Conservation (phyloP, 1,284 basidiomycete genomes). For the Pulchroboletus neoregius region DNA sequence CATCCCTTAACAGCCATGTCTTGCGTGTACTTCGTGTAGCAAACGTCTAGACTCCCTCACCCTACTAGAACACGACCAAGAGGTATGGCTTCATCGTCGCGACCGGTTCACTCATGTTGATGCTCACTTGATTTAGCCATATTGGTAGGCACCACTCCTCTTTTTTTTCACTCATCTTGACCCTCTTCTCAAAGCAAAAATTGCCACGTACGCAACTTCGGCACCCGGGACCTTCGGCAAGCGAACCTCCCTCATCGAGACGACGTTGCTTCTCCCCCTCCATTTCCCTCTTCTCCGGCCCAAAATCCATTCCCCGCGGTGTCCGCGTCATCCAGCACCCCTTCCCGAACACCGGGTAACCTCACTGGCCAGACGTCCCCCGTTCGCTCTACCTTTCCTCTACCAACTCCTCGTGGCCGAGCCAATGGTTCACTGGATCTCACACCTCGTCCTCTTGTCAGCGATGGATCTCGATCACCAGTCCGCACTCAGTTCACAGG, state of each 20-base stretch:
- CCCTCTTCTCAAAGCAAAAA: constrained; percentile 49
- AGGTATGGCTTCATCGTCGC: constrained; percentile 43
- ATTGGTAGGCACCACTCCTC: constrained; percentile 25
- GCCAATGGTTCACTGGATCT: constrained; percentile 28
- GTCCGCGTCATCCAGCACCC: constrained; percentile 20
- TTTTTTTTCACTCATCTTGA: constrained; percentile 10
- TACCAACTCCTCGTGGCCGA: constrained; percentile 18
- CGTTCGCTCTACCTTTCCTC: constrained; percentile 22
- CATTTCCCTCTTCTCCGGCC: constrained; percentile 21
- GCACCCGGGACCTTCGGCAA: constrained; percentile 67
- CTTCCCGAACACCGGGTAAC: constrained; percentile 7
- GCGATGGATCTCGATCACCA: constrained; percentile 30
- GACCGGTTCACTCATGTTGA: constrained; percentile 8
- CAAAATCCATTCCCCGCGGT: constrained; percentile 18
- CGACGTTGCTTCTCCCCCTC: constrained; percentile 28
- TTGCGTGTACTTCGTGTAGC: constrained; percentile 64
- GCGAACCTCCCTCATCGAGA: constrained; percentile 61
- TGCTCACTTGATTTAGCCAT: constrained; percentile 21
- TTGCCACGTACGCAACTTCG: constrained; percentile 70
- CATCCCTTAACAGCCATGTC: constrained; percentile 48
- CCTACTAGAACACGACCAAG: constrained; percentile 70
- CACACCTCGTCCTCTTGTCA: constrained; percentile 15
- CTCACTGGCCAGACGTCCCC: constrained; percentile 23
- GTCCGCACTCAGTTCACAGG: constrained; percentile 33
- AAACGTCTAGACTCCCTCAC: constrained; percentile 71